Conservation (phyloP, 1,284 basidiomycete species). For the Cutaneotrichosporon dermatis region DNA sequence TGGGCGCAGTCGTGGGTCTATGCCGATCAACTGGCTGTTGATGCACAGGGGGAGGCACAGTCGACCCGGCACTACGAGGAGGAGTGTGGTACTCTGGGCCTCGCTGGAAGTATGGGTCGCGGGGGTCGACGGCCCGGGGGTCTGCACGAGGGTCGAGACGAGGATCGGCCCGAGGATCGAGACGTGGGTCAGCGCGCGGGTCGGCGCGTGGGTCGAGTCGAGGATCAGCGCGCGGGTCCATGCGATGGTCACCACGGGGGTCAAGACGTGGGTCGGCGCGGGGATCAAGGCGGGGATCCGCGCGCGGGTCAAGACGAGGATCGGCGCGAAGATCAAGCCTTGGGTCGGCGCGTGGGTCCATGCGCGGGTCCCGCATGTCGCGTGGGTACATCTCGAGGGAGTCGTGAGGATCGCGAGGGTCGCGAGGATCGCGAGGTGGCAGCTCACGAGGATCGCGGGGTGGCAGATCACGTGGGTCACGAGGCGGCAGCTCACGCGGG, state of each 20-base stretch:
- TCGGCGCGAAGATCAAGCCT: not conserved
- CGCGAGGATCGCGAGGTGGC: conserved; percentile 1
- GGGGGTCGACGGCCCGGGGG: conserved; percentile 5
- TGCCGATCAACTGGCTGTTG: conserved; percentile 4
- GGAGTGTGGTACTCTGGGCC: conserved; percentile 5
- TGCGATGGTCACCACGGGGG: not conserved
- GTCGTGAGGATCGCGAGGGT: conserved; percentile 8
- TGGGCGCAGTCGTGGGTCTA: conserved; percentile 2
- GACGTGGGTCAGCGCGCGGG: conserved; percentile 2
- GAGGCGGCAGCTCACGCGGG: conserved; percentile 1
- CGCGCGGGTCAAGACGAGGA: not conserved
- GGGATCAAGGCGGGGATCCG: not conserved
- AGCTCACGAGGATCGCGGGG: conserved; percentile 6
- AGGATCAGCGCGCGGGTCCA: conserved; percentile 1
- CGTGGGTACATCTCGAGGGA: conserved; percentile 3
- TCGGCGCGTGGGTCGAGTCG: conserved; percentile 1
- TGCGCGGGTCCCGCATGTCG: conserved; percentile 2
- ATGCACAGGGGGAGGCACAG: not conserved
- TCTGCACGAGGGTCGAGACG: not conserved
- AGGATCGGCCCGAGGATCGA: conserved; percentile 1
- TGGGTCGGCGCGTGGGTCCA: not conserved
- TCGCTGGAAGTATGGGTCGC: conserved; percentile 5
- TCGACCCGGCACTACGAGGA: conserved; percentile 11
- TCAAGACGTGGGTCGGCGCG: not conserved
- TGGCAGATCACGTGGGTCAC: conserved; percentile 3